These are phyloP conservation scores for Uronychia binucleata DNA, from an alignment of 73 alveolate species.

Conservation along the genomic window DNA sequence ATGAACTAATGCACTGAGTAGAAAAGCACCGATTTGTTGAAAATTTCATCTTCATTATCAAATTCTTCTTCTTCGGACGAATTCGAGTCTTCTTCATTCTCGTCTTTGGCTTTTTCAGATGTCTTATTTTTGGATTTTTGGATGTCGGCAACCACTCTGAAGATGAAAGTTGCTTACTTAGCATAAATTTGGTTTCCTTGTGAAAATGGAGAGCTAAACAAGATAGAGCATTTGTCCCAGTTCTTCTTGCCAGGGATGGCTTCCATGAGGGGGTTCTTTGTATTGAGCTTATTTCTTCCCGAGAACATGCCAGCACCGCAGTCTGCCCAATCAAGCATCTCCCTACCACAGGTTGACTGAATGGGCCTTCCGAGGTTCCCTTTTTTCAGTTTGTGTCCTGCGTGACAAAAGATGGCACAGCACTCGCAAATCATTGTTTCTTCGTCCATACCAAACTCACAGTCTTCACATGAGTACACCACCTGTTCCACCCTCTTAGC, in stretches of 20 bases:
- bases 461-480: slow-evolving; percentile 4
- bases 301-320: slow-evolving; percentile 25
- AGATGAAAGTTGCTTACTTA: neutral
- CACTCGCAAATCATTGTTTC: neutral
- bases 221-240: neutral
- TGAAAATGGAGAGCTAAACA: neutral
- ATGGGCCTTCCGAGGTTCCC: neutral
- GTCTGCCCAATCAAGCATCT: neutral
- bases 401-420: slow-evolving; percentile 31
- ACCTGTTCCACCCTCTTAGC: neutral
- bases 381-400: slow-evolving; percentile 9
- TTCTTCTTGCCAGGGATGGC: neutral
- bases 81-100: neutral
- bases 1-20: neutral
- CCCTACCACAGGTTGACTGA: neutral
- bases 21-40: neutral
- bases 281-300: neutral
- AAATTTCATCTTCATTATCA: neutral
- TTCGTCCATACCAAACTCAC: neutral
- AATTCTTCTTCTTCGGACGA: neutral
- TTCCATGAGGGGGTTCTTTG: slow-evolving; percentile 12
- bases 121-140: neutral
- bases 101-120: neutral
- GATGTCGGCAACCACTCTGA: neutral
- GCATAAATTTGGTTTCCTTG: neutral